Evolutionary conservation across 768 basidiomycete species (phyloP).

Genomic region (Pleurotus djamor): DNA sequence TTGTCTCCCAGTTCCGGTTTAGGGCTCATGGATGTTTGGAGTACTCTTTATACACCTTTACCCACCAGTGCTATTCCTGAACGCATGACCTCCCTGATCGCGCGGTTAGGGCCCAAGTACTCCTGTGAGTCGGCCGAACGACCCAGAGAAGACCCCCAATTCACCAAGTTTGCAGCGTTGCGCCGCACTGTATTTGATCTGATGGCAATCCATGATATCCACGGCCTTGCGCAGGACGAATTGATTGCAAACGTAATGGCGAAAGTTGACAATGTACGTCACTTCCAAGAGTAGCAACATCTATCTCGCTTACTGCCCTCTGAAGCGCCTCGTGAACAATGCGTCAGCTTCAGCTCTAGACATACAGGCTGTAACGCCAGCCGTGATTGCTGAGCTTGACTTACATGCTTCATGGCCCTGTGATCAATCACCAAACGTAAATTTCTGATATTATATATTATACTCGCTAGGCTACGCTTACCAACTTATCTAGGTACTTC

Average conservation of each 20-base stretch:
- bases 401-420: neutral
- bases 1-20: conserved; percentile 69
- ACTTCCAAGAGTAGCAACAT: neutral
- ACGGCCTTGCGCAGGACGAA: neutral
- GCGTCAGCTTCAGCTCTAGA: neutral
- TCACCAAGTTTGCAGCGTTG: conserved; percentile 22
- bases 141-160: neutral
- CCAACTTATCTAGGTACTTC: conserved; percentile 10
- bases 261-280: neutral
- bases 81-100: conserved; percentile 19
- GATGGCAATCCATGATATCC: conserved; percentile 24
- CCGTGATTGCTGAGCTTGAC: neutral
- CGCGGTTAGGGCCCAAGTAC: neutral
- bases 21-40: conserved; percentile 75
- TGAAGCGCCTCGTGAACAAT: neutral
- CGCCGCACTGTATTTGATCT: conserved; percentile 39
- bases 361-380: neutral
- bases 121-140: neutral
- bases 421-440: too few relatives aligned
- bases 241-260: neutral
- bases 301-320: neutral
- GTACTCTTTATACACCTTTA: conserved; percentile 32
- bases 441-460: neutral
- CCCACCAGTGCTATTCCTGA: conserved; percentile 10
- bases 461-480: neutral